A percentile compares a stretch with the other conserved stretches of the same genome.
phyloP scores from a whole-genome alignment of 225 moss, liverwort and hornwort species.

The Pseudisothecium myosuroides region DNA sequence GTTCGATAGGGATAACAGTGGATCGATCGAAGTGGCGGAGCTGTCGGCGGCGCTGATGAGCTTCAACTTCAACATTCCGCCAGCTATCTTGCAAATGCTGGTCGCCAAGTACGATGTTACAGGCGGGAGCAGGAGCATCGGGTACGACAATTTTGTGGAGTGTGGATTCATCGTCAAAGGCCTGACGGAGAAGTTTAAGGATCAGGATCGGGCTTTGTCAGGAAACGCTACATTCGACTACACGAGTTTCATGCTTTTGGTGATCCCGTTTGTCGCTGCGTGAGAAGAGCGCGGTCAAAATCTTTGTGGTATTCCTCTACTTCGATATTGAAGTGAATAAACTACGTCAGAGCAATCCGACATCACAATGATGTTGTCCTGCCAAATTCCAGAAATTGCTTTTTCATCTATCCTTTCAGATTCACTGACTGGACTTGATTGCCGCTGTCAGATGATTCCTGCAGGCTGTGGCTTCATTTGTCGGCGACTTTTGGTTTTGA shows the following conservation, averaged over 20 bases:
- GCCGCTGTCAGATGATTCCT: background rate
- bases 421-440: background rate
- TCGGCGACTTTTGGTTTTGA: background rate
- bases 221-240: conserved; percentile 82
- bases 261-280: conserved; percentile 84
- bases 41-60: conserved; percentile 65
- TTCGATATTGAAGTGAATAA: background rate
- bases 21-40: conserved; percentile 72
- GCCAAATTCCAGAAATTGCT: background rate
- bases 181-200: conserved; percentile 79
- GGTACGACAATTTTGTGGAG: conserved; percentile 94
- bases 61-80: conserved; percentile 68
- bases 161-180: conserved; percentile 94
- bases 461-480: background rate
- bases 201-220: conserved; percentile 45
- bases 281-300: background rate
- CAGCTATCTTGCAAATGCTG: conserved; percentile 62
- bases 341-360: background rate
- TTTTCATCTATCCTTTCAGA: background rate
- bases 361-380: background rate
- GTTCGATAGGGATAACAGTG: conserved; percentile 77
- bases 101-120: conserved; percentile 81
- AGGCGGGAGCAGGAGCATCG: conserved; percentile 66
- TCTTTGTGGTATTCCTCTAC: background rate
- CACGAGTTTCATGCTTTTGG: conserved; percentile 74